These are phyloP conservation scores for Rubus idaeus DNA, from an alignment of 306 rosid species.

Conservation along the genomic window DNA sequence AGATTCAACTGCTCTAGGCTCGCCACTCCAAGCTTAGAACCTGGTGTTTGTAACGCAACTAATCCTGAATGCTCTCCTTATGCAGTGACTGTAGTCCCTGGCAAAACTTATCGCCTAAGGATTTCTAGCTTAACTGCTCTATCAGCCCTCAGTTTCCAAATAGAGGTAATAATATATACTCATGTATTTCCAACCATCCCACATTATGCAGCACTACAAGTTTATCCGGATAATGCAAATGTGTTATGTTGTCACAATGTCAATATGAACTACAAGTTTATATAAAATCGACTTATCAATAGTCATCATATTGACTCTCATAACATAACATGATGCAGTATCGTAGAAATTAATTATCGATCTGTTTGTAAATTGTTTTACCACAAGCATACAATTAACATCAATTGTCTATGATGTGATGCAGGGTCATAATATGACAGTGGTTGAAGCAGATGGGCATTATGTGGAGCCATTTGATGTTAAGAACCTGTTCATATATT, in stretches of 20 bases:
- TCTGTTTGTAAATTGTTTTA: background rate
- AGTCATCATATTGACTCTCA: background rate
- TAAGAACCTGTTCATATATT: slow-evolving; percentile 64
- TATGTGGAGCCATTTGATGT: slow-evolving; percentile 82
- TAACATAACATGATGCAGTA: background rate
- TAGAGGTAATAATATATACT: slow-evolving; percentile 49
- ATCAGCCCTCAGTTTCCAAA: slow-evolving; percentile 79
- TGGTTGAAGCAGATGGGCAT: slow-evolving; percentile 93
- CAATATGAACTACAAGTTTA: background rate
- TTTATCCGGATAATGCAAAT: too few species aligned
- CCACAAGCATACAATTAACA: background rate
- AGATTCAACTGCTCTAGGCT: slow-evolving; percentile 62
- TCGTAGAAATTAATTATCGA: background rate
- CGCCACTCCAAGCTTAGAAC: slow-evolving; percentile 27
- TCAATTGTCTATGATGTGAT: background rate
- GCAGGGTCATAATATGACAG: slow-evolving; percentile 92
- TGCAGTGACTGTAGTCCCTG: slow-evolving; percentile 49
- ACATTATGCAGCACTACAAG: background rate
- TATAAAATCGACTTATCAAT: too few species aligned
- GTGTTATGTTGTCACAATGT: background rate
- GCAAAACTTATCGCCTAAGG: slow-evolving; percentile 69
- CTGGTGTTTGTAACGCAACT: slow-evolving; percentile 48
- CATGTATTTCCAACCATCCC: background rate
- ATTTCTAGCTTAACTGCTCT: slow-evolving; percentile 68
- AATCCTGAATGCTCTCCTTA: slow-evolving; percentile 68